Evolutionary conservation across 345 rosid species (phyloP).

Genomic region (Conringia planisiliqua): DNA sequence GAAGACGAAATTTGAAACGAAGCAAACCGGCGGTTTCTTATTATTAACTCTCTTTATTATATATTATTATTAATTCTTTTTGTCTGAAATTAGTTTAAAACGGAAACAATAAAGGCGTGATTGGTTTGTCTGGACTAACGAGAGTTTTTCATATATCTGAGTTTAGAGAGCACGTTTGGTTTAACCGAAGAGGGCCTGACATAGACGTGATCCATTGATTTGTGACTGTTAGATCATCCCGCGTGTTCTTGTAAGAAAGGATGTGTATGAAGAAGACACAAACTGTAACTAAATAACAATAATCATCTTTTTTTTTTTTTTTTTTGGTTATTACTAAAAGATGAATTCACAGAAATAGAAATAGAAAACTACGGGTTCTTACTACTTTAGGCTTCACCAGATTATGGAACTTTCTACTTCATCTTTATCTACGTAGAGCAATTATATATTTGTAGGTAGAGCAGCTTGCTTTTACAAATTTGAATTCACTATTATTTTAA

Average conservation of each 20-base stretch:
- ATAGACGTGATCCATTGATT: background rate
- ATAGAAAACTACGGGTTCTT: slow-evolving; percentile 1
- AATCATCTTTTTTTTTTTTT: background rate
- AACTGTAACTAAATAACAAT: slow-evolving; percentile 21
- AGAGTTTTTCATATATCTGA: background rate
- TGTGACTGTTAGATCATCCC: slow-evolving; percentile 13
- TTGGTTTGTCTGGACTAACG: background rate
- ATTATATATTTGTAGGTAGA: background rate
- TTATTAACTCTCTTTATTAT: background rate
- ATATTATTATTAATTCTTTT: background rate
- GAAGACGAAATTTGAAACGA: slow-evolving; percentile 44
- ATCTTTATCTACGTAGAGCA: background rate
- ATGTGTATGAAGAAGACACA: background rate
- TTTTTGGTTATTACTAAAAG: background rate
- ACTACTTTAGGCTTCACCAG: background rate
- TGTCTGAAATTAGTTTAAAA: background rate
- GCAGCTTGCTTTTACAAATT: background rate
- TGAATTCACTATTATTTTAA: background rate
- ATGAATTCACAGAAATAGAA: background rate
- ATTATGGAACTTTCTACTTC: background rate
- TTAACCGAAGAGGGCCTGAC: background rate
- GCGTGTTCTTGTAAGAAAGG: background rate
- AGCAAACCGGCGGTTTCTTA: slow-evolving; percentile 51
- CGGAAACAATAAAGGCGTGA: background rate
- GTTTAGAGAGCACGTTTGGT: background rate